phyloP scores from a whole-genome alignment of 2,329 filamentous ascomycete genomes.

The Phialemonium atrogriseum region DNA sequence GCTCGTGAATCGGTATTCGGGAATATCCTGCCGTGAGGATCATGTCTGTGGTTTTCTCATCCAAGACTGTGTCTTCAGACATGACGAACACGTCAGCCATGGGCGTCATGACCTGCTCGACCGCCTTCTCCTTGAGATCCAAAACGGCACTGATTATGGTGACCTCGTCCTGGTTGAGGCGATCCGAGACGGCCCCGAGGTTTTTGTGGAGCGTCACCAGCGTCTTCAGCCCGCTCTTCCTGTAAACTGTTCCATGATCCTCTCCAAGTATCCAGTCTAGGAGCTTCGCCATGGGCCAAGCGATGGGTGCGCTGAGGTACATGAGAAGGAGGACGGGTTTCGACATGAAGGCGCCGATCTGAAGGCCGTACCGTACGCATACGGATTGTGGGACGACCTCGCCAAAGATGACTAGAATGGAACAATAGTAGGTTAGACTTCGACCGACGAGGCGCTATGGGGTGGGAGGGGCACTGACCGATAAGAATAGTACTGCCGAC shows the following conservation, averaged over 20 bases:
- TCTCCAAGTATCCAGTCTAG: conserved; percentile 89
- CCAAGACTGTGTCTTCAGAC: conserved; percentile 87
- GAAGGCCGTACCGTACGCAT: conserved; percentile 90
- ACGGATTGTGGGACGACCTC: conserved; percentile 94
- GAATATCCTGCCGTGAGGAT: conserved; percentile 94
- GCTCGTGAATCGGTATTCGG: conserved; percentile 85
- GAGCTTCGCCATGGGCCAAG: conserved; percentile 92
- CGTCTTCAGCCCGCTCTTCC: conserved; percentile 95
- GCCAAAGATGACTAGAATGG: conserved; percentile 80
- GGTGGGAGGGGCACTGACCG: conserved; percentile 45
- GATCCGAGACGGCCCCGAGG: conserved; percentile 75
- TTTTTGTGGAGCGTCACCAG: conserved; percentile 92
- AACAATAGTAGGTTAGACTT: no score
- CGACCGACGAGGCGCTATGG: conserved; percentile 8
- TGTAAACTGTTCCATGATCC: conserved; percentile 94
- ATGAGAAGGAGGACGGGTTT: conserved; percentile 81
- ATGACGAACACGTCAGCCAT: conserved; percentile 97
- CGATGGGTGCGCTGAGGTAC: conserved; percentile 83
- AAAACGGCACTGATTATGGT: conserved; percentile 97
- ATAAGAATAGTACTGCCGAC: conserved; percentile 90
- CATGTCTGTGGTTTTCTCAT: conserved; percentile 88
- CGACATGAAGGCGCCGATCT: conserved; percentile 90
- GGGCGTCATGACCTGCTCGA: conserved; percentile 95
- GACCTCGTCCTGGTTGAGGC: conserved; percentile 93
- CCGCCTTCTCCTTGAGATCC: conserved; percentile 91